Evolutionary conservation across 2,329 filamentous ascomycete genomes (phyloP).

Genomic region (Anthostomella pinea): DNA sequence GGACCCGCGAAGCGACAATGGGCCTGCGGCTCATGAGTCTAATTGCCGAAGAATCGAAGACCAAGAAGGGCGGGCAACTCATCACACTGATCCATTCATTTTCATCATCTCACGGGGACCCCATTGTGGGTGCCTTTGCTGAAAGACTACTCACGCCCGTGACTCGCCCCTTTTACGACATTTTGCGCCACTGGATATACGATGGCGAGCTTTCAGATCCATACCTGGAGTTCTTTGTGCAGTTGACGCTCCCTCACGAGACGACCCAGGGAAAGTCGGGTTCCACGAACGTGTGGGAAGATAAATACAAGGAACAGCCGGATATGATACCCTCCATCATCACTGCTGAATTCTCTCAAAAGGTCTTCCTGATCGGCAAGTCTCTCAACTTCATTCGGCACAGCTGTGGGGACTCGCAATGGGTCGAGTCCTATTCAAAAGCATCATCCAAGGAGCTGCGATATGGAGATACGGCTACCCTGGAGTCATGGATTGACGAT

Average conservation of each 20-base stretch:
- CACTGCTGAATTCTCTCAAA: conserved; percentile 88
- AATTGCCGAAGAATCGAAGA: conserved; percentile 87
- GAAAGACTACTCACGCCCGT: conserved; percentile 84
- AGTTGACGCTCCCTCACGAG: conserved; percentile 66
- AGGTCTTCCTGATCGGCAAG: conserved; percentile 96
- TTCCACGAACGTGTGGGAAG: conserved; percentile 93
- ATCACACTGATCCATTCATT: conserved; percentile 93
- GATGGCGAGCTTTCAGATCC: conserved; percentile 97
- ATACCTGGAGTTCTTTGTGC: conserved; percentile 92
- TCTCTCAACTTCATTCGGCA: conserved; percentile 97
- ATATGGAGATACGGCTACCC: conserved; percentile 88
- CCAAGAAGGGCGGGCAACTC: conserved; percentile 80
- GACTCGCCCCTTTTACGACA: conserved; percentile 93
- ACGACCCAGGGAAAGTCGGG: conserved; percentile 49
- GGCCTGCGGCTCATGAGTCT: conserved; percentile 88
- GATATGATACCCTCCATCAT: conserved; percentile 92
- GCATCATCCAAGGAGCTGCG: conserved; percentile 85
- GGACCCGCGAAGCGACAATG: conserved; percentile 97
- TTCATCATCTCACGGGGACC: conserved; percentile 90
- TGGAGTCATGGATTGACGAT: conserved; percentile 92
- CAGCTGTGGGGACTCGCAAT: conserved; percentile 87
- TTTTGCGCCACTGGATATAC: conserved; percentile 95
- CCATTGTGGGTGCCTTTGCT: conserved; percentile 89
- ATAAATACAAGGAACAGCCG: conserved; percentile 86
- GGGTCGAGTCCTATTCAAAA: conserved; percentile 95